Evolutionary conservation across 1,284 basidiomycete species (phyloP), one percentile per base, ranked within the genome.

Genomic region (Puccinia horiana): DNA sequence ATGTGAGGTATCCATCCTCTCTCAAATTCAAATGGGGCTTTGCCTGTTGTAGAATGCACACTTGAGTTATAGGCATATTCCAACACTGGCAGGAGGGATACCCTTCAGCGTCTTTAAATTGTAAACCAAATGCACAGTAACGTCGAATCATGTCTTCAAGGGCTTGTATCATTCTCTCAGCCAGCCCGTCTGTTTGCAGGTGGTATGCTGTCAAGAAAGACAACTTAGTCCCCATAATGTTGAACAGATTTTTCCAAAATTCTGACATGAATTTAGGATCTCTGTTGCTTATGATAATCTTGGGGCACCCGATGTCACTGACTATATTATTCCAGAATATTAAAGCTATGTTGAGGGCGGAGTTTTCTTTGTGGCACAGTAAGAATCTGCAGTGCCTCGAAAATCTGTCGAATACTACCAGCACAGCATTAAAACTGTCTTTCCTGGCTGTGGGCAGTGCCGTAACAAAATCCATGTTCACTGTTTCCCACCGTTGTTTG

Each of bases 221-320:
- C 40, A 67, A 26, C 58, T 65, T 40, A n/a, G 86, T 85, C 0
- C 87, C 86, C 0, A 88, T 84, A 0, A 89, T 83, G 26, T 84
- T 70, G 76, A 88, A 84, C 0, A 90, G 82, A 1, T 86, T 77
- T 9, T 83, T 85, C 89, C 90, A 90, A 83, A 90, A 88, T 18
- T 72, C 47, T 26, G 86, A 85, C 0, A 88, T 88, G 83, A 90
- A 90, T 8, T 88, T 83, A 0, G 86, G 83, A 79, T 90, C 88
- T 1, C 88, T 84, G 81, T 90, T 87, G 90, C 6, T 88, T 82
- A 0, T 86, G 83, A 81, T 90, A 88, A 2, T 87, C 84, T 84
- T 80, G 0, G 87, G 89, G 0, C 89, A 76, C 88, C 88, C 83
- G 0, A 42, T 26, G 26, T 56, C 54, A 29, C 14, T 42, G 2